Base-by-base conservation (phyloP, 208 protist species). In the Crithidia fasciculata region DNA sequence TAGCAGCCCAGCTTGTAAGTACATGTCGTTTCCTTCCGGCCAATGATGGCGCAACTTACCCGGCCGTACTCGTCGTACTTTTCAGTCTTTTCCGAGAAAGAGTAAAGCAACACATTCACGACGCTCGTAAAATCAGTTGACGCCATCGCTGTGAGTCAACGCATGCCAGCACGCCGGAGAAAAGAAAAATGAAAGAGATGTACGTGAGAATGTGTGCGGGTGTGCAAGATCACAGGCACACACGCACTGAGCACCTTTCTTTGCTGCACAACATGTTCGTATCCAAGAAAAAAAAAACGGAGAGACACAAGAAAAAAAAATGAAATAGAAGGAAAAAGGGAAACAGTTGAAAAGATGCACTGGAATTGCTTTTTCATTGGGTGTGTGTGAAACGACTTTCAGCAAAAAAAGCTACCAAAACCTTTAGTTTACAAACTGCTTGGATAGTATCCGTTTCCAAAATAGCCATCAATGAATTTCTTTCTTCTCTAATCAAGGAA, bases 1-100 rank as follows among this genome's bases (percentile, higher is more conserved):
- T 93, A 95, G 63, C 90, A 95, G 4, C 86, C 90, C 55, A 95
- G 74, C 56, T 93, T 92, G 73, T 88, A 95, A 13, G 78, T 60
- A 16, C 5, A 57, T 9, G 76, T 74, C 6, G 70, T 70, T 5
- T 69, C 80, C 43, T 81, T 63, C 57, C 81, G 83, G 12, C 84
- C 89, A 37, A 91, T 79, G 41, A 94, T 86, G 12, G 82, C 78
- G 62, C 89, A 94, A 47, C 80, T 78, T 60, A 87, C 83, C 15
- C 72, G 61, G 13, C 86, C 86, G 55, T 84, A 87, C 56, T 91
- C 82, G 41, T 91, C 72, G 67, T 91, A 90, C 13, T 85, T 56
- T 37, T 60, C 69, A 12, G 73, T 81, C 5, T 66, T 70, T 28
- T 84, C 77, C 16, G 82, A 65, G 67, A 85, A 91, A 1, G 84